These are phyloP conservation scores for Fusarium euwallaceae DNA, from an alignment of 2,329 filamentous ascomycete species.

Conservation along the genomic window DNA sequence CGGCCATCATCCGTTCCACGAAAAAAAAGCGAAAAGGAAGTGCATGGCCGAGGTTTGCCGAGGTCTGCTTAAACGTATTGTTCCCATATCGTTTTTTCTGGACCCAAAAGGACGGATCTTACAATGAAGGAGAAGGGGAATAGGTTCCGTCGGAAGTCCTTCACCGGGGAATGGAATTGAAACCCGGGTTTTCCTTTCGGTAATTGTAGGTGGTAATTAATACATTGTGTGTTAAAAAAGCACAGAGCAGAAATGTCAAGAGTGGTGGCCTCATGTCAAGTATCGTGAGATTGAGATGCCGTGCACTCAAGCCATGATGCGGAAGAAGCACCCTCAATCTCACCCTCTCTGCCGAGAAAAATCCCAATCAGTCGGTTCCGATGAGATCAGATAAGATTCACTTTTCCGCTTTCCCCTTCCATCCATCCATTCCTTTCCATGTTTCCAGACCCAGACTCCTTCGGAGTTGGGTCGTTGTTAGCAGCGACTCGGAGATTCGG, in stretches of 20 bases:
- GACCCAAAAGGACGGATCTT: neutral
- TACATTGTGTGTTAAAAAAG: neutral
- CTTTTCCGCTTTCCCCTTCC: constrained; percentile 11
- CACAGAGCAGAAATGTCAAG: neutral
- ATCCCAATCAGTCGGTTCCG: constrained; percentile 14
- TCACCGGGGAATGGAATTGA: constrained; percentile 17
- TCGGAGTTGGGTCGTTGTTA: constrained; percentile 18
- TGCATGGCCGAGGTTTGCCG: constrained; percentile 40
- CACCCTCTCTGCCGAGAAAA: neutral
- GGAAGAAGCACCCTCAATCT: neutral
- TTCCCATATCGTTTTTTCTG: constrained; percentile 9
- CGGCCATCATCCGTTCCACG: constrained; percentile 21
- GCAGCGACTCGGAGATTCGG: constrained; percentile 42
- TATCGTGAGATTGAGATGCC: neutral
- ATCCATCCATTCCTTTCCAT: constrained; percentile 32
- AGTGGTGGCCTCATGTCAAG: neutral
- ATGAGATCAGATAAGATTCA: constrained; percentile 16
- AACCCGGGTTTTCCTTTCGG: constrained; percentile 1
- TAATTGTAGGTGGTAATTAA: constrained; percentile 3
- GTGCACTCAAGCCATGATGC: neutral
- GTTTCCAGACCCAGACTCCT: constrained; percentile 22
- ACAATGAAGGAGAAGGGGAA: neutral
- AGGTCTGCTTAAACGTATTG: constrained; percentile 19
- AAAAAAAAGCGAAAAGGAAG: constrained; percentile 16
- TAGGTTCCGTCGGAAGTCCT: constrained; percentile 26